Percentiles rank a stretch among this genome's conserved stretches.
phyloP scores from a whole-genome alignment of 805 yeast genomes.

The Wickerhamomyces ciferrii region DNA sequence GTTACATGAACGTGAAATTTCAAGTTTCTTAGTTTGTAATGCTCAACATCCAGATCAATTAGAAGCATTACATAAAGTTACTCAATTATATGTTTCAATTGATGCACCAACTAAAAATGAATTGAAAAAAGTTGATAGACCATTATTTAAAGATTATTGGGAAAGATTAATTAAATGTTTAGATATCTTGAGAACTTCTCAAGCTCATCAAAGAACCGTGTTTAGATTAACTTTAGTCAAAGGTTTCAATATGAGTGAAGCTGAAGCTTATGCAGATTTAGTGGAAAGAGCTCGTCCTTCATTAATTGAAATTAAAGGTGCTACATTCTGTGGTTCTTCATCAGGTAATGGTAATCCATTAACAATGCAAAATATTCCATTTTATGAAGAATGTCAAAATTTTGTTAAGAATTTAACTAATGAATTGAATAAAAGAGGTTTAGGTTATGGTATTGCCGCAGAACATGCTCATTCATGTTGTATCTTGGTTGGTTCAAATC shows the following conservation, averaged over 20 bases:
- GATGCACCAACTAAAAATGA: slow-evolving; percentile 88
- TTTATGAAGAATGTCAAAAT: slow-evolving; percentile 79
- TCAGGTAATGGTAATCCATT: slow-evolving; percentile 79
- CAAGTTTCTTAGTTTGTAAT: slow-evolving; percentile 87
- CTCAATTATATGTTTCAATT: slow-evolving; percentile 87
- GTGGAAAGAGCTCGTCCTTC: slow-evolving; percentile 80
- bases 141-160: slow-evolving; percentile 89
- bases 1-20: slow-evolving; percentile 75
- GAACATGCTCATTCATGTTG: slow-evolving; percentile 97
- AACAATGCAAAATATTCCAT: slow-evolving; percentile 94
- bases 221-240: slow-evolving; percentile 87
- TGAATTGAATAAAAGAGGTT: slow-evolving; percentile 61
- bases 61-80: slow-evolving; percentile 63
- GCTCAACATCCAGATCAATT: slow-evolving; percentile 94
- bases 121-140: slow-evolving; percentile 81
- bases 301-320: slow-evolving; percentile 90
- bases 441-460: slow-evolving; percentile 80
- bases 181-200: slow-evolving; percentile 69
- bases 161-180: slow-evolving; percentile 78
- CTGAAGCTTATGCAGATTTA: slow-evolving; percentile 79
- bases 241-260: slow-evolving; percentile 84
- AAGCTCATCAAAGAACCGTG: slow-evolving; percentile 83
- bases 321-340: slow-evolving; percentile 92
- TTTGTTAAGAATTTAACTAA: slow-evolving; percentile 63
- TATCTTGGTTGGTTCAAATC: slow-evolving; percentile 71